Conservation (phyloP, 768 basidiomycete species). For the Lentinula raphanica region DNA sequence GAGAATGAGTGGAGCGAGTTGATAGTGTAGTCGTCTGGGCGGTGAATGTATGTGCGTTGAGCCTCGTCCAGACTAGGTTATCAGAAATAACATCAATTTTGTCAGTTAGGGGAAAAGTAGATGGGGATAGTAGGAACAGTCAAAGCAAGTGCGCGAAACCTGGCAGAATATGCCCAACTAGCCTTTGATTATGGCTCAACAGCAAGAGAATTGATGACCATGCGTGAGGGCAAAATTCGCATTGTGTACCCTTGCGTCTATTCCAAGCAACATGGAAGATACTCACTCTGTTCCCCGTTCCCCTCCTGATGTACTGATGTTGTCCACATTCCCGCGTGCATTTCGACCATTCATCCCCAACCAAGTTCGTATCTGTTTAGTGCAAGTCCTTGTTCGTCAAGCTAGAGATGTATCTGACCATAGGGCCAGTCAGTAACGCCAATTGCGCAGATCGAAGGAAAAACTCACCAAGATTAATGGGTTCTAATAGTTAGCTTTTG, state of each 20-base stretch:
- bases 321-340: not conserved
- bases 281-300: not conserved
- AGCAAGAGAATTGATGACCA: not conserved
- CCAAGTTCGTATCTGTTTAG: not conserved
- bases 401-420: not conserved
- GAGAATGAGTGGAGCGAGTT: conserved; percentile 43
- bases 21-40: conserved; percentile 32
- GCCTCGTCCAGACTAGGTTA: not conserved
- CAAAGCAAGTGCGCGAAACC: not conserved
- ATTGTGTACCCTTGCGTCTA: not conserved
- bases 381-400: not conserved
- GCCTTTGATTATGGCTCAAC: not conserved
- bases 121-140: not conserved
- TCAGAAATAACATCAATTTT: not conserved
- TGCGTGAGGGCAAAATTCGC: not conserved
- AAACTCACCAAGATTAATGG: not conserved
- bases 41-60: conserved; percentile 6
- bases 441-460: not conserved
- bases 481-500: not conserved
- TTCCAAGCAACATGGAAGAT: not conserved
- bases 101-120: not conserved
- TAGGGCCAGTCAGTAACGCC: not conserved
- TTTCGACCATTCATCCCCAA: not conserved
- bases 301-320: not conserved
- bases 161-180: not conserved